Base-by-base conservation (phyloP, 164 flowering plant genomes). In the Stephania cephalantha region DNA sequence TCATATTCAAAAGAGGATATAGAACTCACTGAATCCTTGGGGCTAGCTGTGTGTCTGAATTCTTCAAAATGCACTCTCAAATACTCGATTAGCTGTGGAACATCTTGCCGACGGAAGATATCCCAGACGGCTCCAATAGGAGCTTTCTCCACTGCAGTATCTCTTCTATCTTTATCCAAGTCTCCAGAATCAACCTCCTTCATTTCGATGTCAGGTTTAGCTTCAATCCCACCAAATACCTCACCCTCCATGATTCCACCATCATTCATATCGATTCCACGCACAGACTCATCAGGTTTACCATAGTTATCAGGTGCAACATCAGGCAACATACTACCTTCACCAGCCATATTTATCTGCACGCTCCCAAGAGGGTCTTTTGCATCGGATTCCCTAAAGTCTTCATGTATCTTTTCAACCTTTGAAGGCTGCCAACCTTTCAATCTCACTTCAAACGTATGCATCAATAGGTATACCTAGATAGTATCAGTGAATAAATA, bases 391-490 rank as follows among this genome's bases (percentile, higher is more conserved):
- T 85, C 85, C 70, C 58, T 75, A 46, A 66, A 75, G 66, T 71
- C 74, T 46, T 79, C 81, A 76, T 85, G 81, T 48, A 73, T 71
- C 73, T 83, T 83, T 74, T 81, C 85, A 74, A 74, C 78, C 68
- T 81, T 77, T 58, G 76, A 73, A 66, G 63, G 81, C 73, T 83
- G 84, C 83, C 75, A 73, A 46, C 85, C 87, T 81, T 89, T 84
- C 65, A 71, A 46, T 80, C 84, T 88, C 53, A 84, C 84, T 74
- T 88, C 89, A 84, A 79, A 65, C n/a, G 87, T 81, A 83, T 93
- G 97, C 79, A 91, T 93, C 86, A 95, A 81, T 6, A 93, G 74
- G 80, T 86, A 92, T 46, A 95, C 96, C 99, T 95, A 73, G 22
- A 45, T n/a, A 79, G 5, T 35, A 10, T 63, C 69, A 48, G 5